phyloP scores from a whole-genome alignment of 1,139 yeast genomes.

The Arxiozyma heterogenica region DNA sequence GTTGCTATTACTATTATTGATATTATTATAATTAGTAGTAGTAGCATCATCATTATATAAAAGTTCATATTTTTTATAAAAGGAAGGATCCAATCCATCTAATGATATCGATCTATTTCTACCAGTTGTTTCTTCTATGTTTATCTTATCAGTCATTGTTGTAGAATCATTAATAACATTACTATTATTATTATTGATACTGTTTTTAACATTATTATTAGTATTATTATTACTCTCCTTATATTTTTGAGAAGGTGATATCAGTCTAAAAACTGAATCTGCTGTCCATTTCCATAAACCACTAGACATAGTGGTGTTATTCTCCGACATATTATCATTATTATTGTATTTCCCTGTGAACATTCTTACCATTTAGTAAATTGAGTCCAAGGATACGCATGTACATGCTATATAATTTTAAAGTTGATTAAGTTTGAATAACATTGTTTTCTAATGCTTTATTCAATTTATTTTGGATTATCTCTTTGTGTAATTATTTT shows the following conservation, averaged over 20 bases:
- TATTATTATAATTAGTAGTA: background rate
- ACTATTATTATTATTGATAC: background rate
- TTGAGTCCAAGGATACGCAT: background rate
- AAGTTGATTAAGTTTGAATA: too few species aligned
- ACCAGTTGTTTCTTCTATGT: constrained; percentile 6
- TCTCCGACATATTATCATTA: background rate
- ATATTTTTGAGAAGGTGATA: constrained; percentile 25
- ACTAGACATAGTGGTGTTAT: background rate
- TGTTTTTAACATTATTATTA: background rate
- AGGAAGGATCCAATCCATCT: constrained; percentile 20
- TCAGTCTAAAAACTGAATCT: constrained; percentile 25
- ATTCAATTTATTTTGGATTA: too few species aligned
- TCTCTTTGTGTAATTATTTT: too few species aligned
- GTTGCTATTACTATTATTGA: too few species aligned
- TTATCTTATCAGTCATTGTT: constrained; percentile 23
- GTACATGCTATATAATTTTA: too few species aligned
- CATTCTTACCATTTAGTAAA: background rate
- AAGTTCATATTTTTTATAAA: constrained; percentile 22
- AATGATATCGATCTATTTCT: constrained; percentile 20
- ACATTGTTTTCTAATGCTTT: too few species aligned
- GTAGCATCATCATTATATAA: constrained; percentile 7
- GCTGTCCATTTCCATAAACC: constrained; percentile 27
- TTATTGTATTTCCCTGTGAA: background rate
- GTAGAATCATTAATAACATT: background rate
- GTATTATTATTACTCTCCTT: constrained; percentile 2